These are phyloP conservation scores for Paraglomus occultum DNA, from an alignment of 192 early-diverging fungal species.

Conservation along the genomic window DNA sequence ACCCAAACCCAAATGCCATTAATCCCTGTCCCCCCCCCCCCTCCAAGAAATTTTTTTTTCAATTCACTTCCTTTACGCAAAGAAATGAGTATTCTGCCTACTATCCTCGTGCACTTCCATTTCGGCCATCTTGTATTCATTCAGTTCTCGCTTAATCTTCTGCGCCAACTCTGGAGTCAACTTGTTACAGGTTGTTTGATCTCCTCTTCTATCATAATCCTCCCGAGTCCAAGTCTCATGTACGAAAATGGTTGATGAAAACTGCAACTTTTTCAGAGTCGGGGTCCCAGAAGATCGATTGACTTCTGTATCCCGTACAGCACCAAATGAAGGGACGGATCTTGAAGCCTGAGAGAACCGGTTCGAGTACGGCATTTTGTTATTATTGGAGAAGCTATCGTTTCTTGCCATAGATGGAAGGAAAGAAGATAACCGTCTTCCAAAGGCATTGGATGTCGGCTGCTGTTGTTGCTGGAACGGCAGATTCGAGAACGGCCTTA, in stretches of 20 bases:
- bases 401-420: no score
- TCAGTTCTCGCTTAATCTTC: slow-evolving; percentile 90
- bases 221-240: slow-evolving; percentile 66
- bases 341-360: background rate
- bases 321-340: background rate
- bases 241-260: slow-evolving; percentile 53
- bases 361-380: background rate
- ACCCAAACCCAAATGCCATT: no score
- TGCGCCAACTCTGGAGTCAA: slow-evolving; percentile 84
- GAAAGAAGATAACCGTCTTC: no score
- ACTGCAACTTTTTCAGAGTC: slow-evolving; percentile 40
- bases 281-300: slow-evolving; percentile 28
- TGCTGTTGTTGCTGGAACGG: background rate
- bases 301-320: slow-evolving; percentile 2
- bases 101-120: slow-evolving; percentile 88
- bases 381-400: background rate
- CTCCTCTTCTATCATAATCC: slow-evolving; percentile 90
- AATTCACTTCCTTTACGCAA: slow-evolving; percentile 42
- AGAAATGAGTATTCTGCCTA: slow-evolving; percentile 68
- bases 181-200: slow-evolving; percentile 76
- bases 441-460: no score
- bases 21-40: no score
- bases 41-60: background rate
- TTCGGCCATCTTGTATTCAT: slow-evolving; percentile 89
- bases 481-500: background rate